Evolutionary conservation across 2,329 filamentous ascomycete species (phyloP), one percentile per base, ranked within the genome.

Genomic region (Coniella lustricola): DNA sequence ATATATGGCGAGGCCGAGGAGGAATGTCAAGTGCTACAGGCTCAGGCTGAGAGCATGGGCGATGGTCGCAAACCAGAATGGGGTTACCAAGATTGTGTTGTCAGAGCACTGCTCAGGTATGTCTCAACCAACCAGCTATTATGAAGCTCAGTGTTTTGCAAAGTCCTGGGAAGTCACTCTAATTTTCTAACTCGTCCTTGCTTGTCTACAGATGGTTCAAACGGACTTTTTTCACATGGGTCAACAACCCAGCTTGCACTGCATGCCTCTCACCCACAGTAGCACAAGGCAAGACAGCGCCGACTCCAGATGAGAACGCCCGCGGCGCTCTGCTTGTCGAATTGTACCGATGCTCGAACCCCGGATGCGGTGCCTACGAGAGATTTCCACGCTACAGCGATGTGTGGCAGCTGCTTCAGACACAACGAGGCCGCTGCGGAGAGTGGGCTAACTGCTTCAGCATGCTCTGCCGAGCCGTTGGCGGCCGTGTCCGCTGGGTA

Each of bases 361-460:
- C 77, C 1, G 74, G 75, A 40, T 98, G 91, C 66, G 79, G 82
- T 41, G 77, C 82, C 22, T 89, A 84, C 61, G 91, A 96, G 66
- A 82, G 91, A 55, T 98, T 96, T 58, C 90, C 93, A 34, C 81
- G 93, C 52, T 97, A 95, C 65, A 91, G 88, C 51, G 91, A 98
- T 63, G 91, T 95, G 21, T 97, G 94, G 83, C 84, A 90, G 44
- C 70, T 97, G 52, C 72, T 98, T 37, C 86, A 96, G 65, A 94
- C 89, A 22, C 77, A 87, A 57, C 79, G 86, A 57, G 93, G 93
- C 32, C 84, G 93, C 57, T 85, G 85, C 53, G 93, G 93, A 53
- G 93, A 98, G 71, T 97, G 93, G 90, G 90, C 89, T 56, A 97
- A 96, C 69, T 96, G 90, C 75, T 98, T 98, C 71, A 91, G 85